phyloP scores from a whole-genome alignment of 345 rosid genomes.

The Erodium maritimum region DNA sequence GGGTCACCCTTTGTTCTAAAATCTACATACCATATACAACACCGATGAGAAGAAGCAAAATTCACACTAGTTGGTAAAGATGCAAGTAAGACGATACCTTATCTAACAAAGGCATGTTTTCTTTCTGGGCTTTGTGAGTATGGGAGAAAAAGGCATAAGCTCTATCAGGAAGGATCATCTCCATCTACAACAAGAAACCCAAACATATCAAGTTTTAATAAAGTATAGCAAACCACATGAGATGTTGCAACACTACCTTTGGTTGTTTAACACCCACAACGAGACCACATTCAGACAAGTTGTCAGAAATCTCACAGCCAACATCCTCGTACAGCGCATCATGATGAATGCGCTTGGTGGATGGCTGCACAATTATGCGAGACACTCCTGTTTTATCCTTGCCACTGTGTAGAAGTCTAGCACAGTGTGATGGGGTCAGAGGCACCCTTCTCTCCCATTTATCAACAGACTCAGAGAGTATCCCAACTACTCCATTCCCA shows the following conservation, averaged over 20 bases:
- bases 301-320: constrained; percentile 80
- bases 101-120: constrained; percentile 74
- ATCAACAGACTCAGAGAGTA: constrained; percentile 60
- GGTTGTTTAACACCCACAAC: constrained; percentile 82
- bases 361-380: constrained; percentile 81
- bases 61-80: background rate
- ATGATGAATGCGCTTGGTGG: constrained; percentile 79
- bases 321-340: constrained; percentile 72
- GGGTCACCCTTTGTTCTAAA: constrained; percentile 52
- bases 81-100: constrained; percentile 28
- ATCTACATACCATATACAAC: constrained; percentile 28
- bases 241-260: constrained; percentile 25
- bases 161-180: constrained; percentile 67
- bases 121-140: constrained; percentile 82
- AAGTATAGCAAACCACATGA: no score
- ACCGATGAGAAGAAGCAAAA: background rate
- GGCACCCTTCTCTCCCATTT: constrained; percentile 98
- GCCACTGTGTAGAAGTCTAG: constrained; percentile 66
- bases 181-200: constrained; percentile 31
- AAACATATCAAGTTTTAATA: background rate
- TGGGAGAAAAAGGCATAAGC: constrained; percentile 91
- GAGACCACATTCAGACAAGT: constrained; percentile 79
- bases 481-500: constrained; percentile 86
- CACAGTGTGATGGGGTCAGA: constrained; percentile 79
- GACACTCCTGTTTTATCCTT: constrained; percentile 49